These are phyloP conservation scores for Globisporangium alternatum DNA, from an alignment of 352 stramenopile species.

Conservation along the genomic window DNA sequence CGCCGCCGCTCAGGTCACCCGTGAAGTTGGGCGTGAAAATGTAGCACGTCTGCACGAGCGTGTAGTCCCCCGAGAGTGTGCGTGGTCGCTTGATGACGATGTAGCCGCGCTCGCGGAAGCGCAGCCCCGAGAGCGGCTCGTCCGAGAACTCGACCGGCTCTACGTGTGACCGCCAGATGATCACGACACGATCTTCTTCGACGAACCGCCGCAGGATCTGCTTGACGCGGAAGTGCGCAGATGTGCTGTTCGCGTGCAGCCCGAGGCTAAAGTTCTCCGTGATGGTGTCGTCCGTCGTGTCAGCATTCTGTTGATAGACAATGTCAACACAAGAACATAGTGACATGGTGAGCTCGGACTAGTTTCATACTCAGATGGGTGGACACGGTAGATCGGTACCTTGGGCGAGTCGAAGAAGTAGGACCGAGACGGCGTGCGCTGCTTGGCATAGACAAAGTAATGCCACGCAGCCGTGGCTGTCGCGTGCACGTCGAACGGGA, in stretches of 20 bases:
- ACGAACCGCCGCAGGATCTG: constrained; percentile 61
- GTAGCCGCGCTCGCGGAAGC: constrained; percentile 63
- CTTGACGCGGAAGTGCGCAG: constrained; percentile 53
- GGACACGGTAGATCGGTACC: too few species aligned
- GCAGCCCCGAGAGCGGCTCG: constrained; percentile 38
- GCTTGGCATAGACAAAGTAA: constrained; percentile 31
- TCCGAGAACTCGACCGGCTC: constrained; percentile 53
- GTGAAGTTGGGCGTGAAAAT: constrained; percentile 34
- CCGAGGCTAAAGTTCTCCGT: constrained; percentile 59
- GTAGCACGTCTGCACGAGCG: constrained; percentile 43
- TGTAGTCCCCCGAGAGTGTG: constrained; percentile 23
- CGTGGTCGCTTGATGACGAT: constrained; percentile 41
- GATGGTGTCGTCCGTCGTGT: constrained; percentile 47
- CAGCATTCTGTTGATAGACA: constrained; percentile 1
- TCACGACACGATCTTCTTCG: constrained; percentile 56
- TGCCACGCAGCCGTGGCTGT: constrained; percentile 38
- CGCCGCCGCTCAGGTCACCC: constrained; percentile 1
- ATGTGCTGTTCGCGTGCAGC: constrained; percentile 41
- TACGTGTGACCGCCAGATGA: constrained; percentile 60
- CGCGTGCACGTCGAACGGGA: constrained; percentile 38
- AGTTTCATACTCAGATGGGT: too few species aligned
- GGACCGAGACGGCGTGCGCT: constrained; percentile 35
- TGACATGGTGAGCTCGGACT: constrained; percentile 7
- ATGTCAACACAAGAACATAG: background rate
- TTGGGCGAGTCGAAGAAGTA: constrained; percentile 19